Percentiles rank a stretch among this genome's conserved stretches.
Evolutionary conservation across 1,284 basidiomycete genomes (phyloP).

Genomic region (Boletus putidus): DNA sequence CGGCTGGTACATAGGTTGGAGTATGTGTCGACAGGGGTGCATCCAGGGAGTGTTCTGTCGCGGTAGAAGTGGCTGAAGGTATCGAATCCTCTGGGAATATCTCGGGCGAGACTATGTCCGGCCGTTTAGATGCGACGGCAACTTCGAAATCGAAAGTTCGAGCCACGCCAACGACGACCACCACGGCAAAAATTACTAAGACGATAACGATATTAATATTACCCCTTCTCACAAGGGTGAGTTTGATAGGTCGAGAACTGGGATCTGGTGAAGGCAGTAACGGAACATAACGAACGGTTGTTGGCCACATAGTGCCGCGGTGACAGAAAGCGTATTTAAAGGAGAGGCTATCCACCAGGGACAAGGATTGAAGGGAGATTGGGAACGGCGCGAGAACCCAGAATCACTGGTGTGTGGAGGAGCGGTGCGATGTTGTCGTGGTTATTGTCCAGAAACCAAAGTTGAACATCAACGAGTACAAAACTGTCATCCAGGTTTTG

Average conservation of each 20-base stretch:
- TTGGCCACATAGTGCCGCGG: constrained; percentile 22
- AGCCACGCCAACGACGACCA: constrained; percentile 10
- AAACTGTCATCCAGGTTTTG: neutral
- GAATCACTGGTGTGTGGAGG: neutral
- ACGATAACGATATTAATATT: constrained; percentile 20
- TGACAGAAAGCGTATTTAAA: neutral
- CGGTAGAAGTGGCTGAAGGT: neutral
- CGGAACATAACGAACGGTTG: constrained; percentile 14
- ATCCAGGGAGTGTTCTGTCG: neutral
- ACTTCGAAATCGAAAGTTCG: constrained; percentile 15
- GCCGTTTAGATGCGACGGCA: constrained; percentile 5
- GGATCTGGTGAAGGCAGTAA: constrained; percentile 14
- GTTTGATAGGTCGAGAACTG: constrained; percentile 5
- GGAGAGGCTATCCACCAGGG: constrained; percentile 14
- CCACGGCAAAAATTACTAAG: constrained; percentile 3
- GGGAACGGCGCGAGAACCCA: neutral
- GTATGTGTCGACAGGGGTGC: neutral
- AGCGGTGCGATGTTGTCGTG: neutral
- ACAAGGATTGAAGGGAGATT: neutral
- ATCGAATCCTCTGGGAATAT: neutral
- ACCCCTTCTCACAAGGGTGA: constrained; percentile 8
- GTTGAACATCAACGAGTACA: neutral
- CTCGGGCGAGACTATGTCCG: constrained; percentile 4
- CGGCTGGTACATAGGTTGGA: neutral
- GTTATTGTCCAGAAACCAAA: neutral